A percentile compares a stretch with the other conserved stretches of the same genome.
Conservation (phyloP, 73 alveolate genomes). For the Symbiodinium natans region DNA sequence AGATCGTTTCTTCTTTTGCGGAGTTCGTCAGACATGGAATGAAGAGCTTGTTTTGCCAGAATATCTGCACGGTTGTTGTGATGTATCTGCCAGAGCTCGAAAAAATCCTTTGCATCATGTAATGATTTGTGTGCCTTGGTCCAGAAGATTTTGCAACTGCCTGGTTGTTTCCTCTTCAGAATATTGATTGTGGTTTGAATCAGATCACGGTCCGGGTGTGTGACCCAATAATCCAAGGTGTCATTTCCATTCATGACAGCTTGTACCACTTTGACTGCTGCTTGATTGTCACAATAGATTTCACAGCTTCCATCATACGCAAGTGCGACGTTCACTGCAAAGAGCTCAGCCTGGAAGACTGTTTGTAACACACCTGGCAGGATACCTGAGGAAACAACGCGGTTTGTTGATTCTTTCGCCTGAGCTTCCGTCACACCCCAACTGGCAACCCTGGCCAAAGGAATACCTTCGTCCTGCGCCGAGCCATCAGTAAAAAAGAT, state of each 20-base stretch:
- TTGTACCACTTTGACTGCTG: background rate
- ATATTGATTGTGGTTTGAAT: background rate
- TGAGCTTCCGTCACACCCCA: background rate
- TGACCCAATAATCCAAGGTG: background rate
- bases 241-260: too few species aligned
- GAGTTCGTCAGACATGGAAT: too few species aligned
- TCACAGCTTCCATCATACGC: background rate
- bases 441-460: background rate
- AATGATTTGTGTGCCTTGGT: background rate
- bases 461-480: background rate
- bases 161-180: too few species aligned
- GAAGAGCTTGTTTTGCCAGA: too few species aligned
- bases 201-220: background rate
- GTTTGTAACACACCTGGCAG: background rate
- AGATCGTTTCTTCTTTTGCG: too few species aligned
- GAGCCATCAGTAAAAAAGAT: background rate
- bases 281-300: background rate
- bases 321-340: background rate
- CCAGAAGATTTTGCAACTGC: background rate
- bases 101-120: background rate
- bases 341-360: background rate
- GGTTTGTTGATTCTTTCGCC: too few species aligned
- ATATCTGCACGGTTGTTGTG: background rate
- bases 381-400: background rate
- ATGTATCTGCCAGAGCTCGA: background rate